Evolutionary conservation across 1,139 yeast genomes (phyloP).

Genomic region (Yamadazyma triangularis): DNA sequence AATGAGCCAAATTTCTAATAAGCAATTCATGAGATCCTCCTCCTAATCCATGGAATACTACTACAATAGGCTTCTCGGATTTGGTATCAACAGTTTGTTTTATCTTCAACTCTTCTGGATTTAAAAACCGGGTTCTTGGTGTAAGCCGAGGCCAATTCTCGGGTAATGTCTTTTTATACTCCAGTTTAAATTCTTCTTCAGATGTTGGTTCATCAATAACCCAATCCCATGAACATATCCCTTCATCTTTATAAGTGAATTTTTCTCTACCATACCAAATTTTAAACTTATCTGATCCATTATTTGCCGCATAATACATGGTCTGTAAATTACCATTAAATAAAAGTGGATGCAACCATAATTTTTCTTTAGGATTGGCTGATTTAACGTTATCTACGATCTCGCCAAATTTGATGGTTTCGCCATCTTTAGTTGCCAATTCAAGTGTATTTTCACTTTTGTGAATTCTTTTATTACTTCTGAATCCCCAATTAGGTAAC

Average conservation of each 20-base stretch:
- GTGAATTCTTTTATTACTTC: constrained; percentile 30
- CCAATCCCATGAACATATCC: constrained; percentile 76
- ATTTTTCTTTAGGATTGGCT: constrained; percentile 28
- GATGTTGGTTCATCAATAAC: constrained; percentile 50
- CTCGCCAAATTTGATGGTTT: constrained; percentile 16
- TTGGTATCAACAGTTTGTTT: constrained; percentile 9
- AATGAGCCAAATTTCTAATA: constrained; percentile 58
- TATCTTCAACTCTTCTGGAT: constrained; percentile 32
- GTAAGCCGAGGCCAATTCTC: constrained; percentile 73
- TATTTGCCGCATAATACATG: constrained; percentile 54
- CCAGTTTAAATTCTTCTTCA: constrained; percentile 43
- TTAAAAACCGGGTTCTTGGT: constrained; percentile 71
- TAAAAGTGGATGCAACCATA: constrained; percentile 58
- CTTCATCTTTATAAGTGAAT: constrained; percentile 56
- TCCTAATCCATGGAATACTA: constrained; percentile 78
- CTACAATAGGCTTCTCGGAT: constrained; percentile 53
- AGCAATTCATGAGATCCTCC: constrained; percentile 93
- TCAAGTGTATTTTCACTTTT: constrained; percentile 18
- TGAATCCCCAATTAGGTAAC: constrained; percentile 42
- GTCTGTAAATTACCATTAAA: constrained; percentile 80
- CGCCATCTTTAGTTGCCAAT: constrained; percentile 13
- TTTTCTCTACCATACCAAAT: constrained; percentile 78
- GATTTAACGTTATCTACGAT: constrained; percentile 22
- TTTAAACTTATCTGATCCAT: constrained; percentile 47
- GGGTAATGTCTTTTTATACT: constrained; percentile 52